Evolutionary conservation across 352 stramenopile species (phyloP).

Genomic region (Phytophthora hybrid): DNA sequence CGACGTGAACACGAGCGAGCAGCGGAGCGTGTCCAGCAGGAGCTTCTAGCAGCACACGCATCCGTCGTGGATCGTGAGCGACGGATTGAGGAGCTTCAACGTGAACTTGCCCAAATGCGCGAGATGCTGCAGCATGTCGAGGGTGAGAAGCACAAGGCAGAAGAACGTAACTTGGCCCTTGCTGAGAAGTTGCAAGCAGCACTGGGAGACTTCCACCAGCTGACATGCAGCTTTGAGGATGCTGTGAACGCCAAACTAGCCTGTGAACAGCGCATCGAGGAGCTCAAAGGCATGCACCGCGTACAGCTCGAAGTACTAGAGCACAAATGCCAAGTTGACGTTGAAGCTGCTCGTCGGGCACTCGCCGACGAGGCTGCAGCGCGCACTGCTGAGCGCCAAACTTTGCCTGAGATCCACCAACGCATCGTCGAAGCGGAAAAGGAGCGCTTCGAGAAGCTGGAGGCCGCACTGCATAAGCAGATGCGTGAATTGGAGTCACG

Average conservation of each 20-base stretch:
- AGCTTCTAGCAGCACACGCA: conserved; percentile 38
- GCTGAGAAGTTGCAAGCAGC: conserved; percentile 71
- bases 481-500: conserved; percentile 64
- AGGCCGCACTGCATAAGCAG: conserved; percentile 58
- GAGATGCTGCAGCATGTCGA: conserved; percentile 37
- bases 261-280: conserved; percentile 62
- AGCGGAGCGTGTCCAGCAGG: conserved; percentile 51
- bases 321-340: conserved; percentile 67
- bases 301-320: conserved; percentile 67
- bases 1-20: conserved; percentile 65
- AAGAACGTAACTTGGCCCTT: conserved; percentile 58
- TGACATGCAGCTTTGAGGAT: conserved; percentile 70
- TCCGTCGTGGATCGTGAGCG: conserved; percentile 28
- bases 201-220: conserved; percentile 72
- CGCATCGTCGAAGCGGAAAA: conserved; percentile 64
- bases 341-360: conserved; percentile 48
- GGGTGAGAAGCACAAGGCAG: conserved; percentile 49
- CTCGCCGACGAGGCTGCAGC: conserved; percentile 53
- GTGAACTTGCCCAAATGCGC: conserved; percentile 36
- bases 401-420: conserved; percentile 68
- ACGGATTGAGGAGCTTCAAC: conserved; percentile 22
- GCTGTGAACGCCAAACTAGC: conserved; percentile 54
- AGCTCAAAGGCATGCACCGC: conserved; percentile 50
- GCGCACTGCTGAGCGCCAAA: conserved; percentile 57
- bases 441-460: conserved; percentile 72